Evolutionary conservation across 2,329 filamentous ascomycete species (phyloP).

Genomic region (Fusarium goolgardi): DNA sequence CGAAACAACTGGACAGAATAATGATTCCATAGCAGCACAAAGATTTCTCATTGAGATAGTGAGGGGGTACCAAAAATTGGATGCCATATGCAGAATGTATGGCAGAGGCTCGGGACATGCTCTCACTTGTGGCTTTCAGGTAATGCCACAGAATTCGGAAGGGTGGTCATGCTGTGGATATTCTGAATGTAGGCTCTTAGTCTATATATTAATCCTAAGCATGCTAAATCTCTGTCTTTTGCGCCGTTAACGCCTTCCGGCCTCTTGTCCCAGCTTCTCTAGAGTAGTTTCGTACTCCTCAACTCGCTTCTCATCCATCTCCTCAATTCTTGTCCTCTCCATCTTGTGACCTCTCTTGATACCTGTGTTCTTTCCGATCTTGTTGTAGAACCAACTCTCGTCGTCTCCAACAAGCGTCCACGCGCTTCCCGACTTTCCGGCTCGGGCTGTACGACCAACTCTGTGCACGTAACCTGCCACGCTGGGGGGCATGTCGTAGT

Average conservation of each 20-base stretch:
- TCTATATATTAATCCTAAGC: slow-evolving; percentile 1
- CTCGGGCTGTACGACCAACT: slow-evolving; percentile 89
- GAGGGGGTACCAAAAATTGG: not conserved
- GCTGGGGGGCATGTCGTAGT: slow-evolving; percentile 90
- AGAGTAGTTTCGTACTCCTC: slow-evolving; percentile 67
- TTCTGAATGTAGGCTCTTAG: not conserved
- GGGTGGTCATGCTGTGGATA: not conserved
- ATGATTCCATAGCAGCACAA: not conserved
- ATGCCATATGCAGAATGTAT: not conserved
- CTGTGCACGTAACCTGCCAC: slow-evolving; percentile 89
- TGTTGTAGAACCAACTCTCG: slow-evolving; percentile 94
- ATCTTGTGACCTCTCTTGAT: slow-evolving; percentile 60
- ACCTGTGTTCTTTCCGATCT: slow-evolving; percentile 72
- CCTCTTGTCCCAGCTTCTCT: slow-evolving; percentile 71
- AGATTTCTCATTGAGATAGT: no score
- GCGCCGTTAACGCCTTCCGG: slow-evolving; percentile 49
- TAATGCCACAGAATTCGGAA: not conserved
- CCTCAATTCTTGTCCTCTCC: slow-evolving; percentile 60
- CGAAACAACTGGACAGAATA: slow-evolving; percentile 45
- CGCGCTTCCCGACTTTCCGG: slow-evolving; percentile 78
- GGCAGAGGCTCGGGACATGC: no score
- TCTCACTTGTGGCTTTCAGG: not conserved
- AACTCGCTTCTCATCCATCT: slow-evolving; percentile 61
- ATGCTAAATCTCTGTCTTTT: not conserved
- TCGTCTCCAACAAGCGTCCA: slow-evolving; percentile 87